Percentiles rank a stretch among this genome's conserved stretches.
phyloP scores from a whole-genome alignment of 2,329 filamentous ascomycete species.

The Alternaria tenuissima region DNA sequence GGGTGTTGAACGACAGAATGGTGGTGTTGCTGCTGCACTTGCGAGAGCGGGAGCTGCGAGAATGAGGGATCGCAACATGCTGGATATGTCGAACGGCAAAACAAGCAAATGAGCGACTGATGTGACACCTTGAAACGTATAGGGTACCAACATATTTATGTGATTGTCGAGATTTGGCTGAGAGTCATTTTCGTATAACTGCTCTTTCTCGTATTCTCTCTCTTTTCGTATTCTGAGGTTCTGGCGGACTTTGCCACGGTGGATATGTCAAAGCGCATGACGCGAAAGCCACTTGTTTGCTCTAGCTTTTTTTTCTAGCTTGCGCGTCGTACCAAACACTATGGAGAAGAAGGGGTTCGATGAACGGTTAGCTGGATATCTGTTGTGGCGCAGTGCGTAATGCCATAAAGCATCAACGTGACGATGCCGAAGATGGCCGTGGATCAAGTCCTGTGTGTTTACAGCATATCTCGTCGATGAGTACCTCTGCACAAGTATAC shows the following conservation, averaged over 20 bases:
- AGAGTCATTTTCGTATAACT: not conserved
- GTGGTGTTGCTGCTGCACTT: not conserved
- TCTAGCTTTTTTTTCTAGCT: not conserved
- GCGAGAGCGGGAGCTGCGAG: not conserved
- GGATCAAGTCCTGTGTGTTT: not conserved
- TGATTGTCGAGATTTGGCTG: not conserved
- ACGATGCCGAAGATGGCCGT: not conserved
- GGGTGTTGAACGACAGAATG: not conserved
- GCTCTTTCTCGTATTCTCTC: not conserved
- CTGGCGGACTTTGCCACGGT: not conserved
- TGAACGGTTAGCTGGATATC: not conserved
- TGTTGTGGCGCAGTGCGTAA: not conserved
- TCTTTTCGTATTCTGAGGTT: not conserved
- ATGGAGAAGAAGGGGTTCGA: rapidly evolving
- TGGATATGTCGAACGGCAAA: not conserved
- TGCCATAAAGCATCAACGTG: not conserved
- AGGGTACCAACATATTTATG: not conserved
- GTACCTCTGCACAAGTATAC: too few species aligned
- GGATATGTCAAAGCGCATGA: not conserved
- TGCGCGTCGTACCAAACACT: not conserved
- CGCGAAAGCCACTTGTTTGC: not conserved
- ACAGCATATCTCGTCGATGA: too few species aligned
- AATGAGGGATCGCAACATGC: not conserved
- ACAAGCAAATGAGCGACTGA: not conserved
- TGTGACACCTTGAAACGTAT: not conserved